phyloP scores from a whole-genome alignment of 129 eudicot species.

The Cynara cardunculus region DNA sequence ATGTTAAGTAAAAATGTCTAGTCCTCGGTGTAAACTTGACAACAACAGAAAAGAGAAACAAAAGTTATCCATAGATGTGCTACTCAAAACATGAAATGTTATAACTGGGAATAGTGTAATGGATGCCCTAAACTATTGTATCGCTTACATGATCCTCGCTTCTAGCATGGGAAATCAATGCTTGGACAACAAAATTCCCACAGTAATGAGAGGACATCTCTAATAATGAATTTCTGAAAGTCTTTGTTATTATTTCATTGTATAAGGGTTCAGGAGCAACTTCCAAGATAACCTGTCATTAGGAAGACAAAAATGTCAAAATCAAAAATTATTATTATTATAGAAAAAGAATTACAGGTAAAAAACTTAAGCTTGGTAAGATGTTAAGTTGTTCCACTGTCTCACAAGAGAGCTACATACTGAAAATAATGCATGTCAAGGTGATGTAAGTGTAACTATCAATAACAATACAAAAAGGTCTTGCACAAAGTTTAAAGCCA shows the following conservation, averaged over 20 bases:
- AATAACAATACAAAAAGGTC: neutral
- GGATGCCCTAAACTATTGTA: neutral
- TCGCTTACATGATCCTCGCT: conserved; percentile 65
- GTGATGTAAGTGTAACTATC: neutral
- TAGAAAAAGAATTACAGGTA: neutral
- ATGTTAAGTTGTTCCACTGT: neutral
- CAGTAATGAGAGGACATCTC: conserved; percentile 66
- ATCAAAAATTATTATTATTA: neutral
- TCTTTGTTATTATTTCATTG: conserved; percentile 45
- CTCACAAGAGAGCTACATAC: neutral
- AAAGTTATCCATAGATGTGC: neutral
- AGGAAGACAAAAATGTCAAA: conserved; percentile 1
- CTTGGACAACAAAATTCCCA: conserved; percentile 88
- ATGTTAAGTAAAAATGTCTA: neutral
- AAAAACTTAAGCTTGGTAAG: neutral
- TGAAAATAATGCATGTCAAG: neutral
- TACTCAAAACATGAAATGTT: neutral
- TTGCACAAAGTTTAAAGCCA: neutral
- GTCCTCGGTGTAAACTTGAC: conserved; percentile 2
- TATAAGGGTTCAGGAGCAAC: conserved; percentile 76
- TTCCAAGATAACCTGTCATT: conserved; percentile 80
- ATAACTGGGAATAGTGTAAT: neutral
- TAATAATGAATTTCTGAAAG: conserved; percentile 61
- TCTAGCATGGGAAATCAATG: conserved; percentile 77
- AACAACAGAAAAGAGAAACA: neutral